Evolutionary conservation across 805 yeast genomes (phyloP).

Genomic region (Kockiozyma suomiensis): DNA sequence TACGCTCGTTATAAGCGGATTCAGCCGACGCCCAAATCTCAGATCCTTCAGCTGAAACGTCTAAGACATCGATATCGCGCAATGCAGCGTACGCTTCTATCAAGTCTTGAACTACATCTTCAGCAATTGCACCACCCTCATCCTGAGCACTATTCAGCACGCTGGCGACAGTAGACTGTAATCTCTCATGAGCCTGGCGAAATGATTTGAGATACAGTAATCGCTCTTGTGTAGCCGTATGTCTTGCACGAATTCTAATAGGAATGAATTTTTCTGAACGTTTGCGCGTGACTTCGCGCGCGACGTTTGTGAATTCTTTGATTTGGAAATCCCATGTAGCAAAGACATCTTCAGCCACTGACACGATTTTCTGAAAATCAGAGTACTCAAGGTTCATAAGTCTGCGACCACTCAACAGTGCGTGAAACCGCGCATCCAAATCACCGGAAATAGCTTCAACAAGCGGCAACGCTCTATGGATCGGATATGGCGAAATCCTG

Average conservation of each 20-base stretch:
- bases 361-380: slow-evolving; percentile 46
- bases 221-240: slow-evolving; percentile 47
- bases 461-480: slow-evolving; percentile 62
- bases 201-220: slow-evolving; percentile 50
- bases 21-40: slow-evolving; percentile 50
- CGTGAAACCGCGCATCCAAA: slow-evolving; percentile 50
- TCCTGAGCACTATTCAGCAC: slow-evolving; percentile 27
- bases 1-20: slow-evolving; percentile 48
- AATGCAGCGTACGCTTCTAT: slow-evolving; percentile 49
- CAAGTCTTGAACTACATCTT: slow-evolving; percentile 43
- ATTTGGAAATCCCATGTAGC: slow-evolving; percentile 60
- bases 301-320: slow-evolving; percentile 63
- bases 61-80: slow-evolving; percentile 45
- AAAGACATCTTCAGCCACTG: slow-evolving; percentile 45
- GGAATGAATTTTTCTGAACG: slow-evolving; percentile 70
- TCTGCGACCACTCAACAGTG: slow-evolving; percentile 45
- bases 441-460: slow-evolving; percentile 67
- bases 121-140: slow-evolving; percentile 5
- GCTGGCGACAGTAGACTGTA: slow-evolving; percentile 46
- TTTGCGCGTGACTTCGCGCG: slow-evolving; percentile 75
- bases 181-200: slow-evolving; percentile 56
- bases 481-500: slow-evolving; percentile 62
- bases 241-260: slow-evolving; percentile 59
- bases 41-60: slow-evolving; percentile 45
- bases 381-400: slow-evolving; percentile 50